Evolutionary conservation across 305 asterid species (phyloP), one percentile per base, ranked within the genome.

Genomic region (Rubia tinctorum): DNA sequence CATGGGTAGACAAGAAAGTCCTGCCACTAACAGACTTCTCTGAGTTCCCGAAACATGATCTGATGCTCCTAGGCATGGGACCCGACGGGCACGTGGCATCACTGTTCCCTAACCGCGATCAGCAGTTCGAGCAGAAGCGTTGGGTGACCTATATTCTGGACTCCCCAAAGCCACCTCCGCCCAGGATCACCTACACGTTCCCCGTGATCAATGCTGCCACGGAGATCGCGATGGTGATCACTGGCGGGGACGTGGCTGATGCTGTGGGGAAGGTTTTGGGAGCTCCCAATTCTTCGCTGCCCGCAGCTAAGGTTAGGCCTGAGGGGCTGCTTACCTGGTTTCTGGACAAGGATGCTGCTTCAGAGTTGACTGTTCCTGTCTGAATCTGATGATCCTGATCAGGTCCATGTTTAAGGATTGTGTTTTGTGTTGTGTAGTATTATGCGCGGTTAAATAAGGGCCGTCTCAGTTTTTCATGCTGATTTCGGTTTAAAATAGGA

Each of bases 321-420:
- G 91, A 87, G 68, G 85, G 80, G 39, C 87, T 81, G 71, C 71
- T 90, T 42, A 84, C 88, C 2, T 92, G 95, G 96, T 92, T 89
- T 76, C 74, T 90, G 86, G 95, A 89, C 78, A 84, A 82, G 80
- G 93, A 84, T 73, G 90, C 98, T 44, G 91, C 93, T 84, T 88
- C 98, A 13, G 78, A 86, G 77, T 87, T 90, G 66, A 27, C 64
- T 59, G 64, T 11, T 59, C 17, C 30, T 8, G 34, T 4, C 23
- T 23, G 34, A 30, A 30, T 30, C 1, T 30, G 34, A 30, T 30
- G 34, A 30, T 30, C 3, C 34, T 30, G 30, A 40, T 34, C 55
- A 14, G 55, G 14, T 6, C 71, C 17, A 20, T 7, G 37, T n/a
- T 51, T 30, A 30, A 30, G 34, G 34, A 30, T 30, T 30, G 34